Conservation (phyloP, 2,329 filamentous ascomycete species). For the Claviceps quebecensis region DNA sequence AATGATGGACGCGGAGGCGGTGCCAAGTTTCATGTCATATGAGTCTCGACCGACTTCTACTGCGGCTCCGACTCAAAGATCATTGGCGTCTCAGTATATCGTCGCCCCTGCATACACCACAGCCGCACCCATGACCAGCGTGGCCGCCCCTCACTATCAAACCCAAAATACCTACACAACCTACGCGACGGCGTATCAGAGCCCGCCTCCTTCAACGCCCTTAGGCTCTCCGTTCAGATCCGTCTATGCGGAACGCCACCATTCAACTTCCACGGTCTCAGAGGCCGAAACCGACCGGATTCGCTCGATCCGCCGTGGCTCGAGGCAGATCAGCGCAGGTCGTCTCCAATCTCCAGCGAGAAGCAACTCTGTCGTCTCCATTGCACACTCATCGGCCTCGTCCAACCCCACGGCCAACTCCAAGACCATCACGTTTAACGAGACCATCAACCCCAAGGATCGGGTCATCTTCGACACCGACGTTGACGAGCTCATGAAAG, state of each 20-base stretch:
- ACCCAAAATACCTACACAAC: constrained; percentile 25
- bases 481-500: constrained; percentile 78
- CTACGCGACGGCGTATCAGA: constrained; percentile 29
- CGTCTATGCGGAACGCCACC: constrained; percentile 19
- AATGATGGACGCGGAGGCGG: constrained; percentile 27
- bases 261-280: constrained; percentile 9
- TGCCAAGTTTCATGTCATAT: constrained; percentile 33
- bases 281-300: constrained; percentile 13
- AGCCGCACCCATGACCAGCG: constrained; percentile 24
- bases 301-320: constrained; percentile 11
- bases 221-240: constrained; percentile 20
- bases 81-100: constrained; percentile 34
- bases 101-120: constrained; percentile 30
- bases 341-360: constrained; percentile 20
- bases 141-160: constrained; percentile 29
- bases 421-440: constrained; percentile 31
- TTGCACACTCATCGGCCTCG: constrained; percentile 8
- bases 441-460: constrained; percentile 29
- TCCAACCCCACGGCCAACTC: constrained; percentile 19
- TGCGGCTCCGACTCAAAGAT: constrained; percentile 26
- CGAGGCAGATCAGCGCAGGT: constrained; percentile 17
- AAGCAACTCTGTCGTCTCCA: constrained; percentile 19
- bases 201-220: constrained; percentile 19
- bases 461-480: constrained; percentile 62
- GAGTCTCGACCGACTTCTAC: constrained; percentile 24